Percentiles rank a stretch among this genome's conserved stretches.
Evolutionary conservation across 2,329 filamentous ascomycete genomes (phyloP).

Genomic region (Ilyonectria robusta): DNA sequence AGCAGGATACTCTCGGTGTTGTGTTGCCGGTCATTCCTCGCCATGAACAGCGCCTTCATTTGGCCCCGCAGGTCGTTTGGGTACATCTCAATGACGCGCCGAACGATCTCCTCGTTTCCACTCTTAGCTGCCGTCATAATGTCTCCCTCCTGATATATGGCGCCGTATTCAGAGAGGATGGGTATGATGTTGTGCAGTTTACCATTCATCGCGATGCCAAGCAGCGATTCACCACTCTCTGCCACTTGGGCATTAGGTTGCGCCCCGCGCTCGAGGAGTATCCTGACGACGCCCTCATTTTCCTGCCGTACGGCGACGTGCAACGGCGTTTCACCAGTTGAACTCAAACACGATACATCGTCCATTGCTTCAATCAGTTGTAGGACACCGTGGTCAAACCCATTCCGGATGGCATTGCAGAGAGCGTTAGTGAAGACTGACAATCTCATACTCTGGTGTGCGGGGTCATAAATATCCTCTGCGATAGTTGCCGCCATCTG

Average conservation of each 20-base stretch:
- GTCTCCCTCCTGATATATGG: neutral
- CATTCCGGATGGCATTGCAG: neutral
- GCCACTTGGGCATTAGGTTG: neutral
- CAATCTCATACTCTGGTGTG: neutral
- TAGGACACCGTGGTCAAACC: neutral
- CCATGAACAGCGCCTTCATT: neutral
- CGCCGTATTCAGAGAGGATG: neutral
- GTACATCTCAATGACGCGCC: neutral
- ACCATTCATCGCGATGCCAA: neutral
- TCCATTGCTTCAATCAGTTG: neutral
- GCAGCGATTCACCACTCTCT: neutral
- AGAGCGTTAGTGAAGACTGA: neutral
- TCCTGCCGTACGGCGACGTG: neutral
- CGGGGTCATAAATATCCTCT: neutral
- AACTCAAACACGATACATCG: neutral
- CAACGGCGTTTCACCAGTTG: neutral
- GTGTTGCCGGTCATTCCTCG: neutral
- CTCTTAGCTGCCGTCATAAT: neutral
- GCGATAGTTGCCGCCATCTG: neutral
- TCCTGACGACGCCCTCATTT: neutral
- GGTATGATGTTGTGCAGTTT: neutral
- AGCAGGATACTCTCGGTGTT: neutral
- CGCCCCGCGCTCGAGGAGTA: neutral
- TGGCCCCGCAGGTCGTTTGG: neutral
- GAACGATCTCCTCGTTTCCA: neutral